Conservation (phyloP, 1,284 basidiomycete species). For the Cystobasidium pallidum region DNA sequence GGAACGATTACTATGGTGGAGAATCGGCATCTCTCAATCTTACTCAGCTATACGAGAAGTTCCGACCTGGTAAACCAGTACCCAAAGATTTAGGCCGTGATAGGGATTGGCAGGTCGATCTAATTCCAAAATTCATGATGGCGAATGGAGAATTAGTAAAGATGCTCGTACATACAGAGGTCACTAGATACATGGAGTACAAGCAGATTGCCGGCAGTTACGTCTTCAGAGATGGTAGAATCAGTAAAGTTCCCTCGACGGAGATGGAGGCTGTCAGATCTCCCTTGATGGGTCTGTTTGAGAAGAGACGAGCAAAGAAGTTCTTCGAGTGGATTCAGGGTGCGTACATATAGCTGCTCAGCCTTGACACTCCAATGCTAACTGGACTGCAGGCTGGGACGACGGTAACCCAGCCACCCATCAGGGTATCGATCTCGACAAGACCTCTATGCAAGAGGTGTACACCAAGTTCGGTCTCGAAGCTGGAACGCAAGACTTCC, state of each 20-base stretch:
- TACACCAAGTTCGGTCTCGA: slow-evolving; percentile 98
- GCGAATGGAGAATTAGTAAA: slow-evolving; percentile 96
- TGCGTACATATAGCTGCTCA: neutral
- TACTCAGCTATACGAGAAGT: slow-evolving; percentile 96
- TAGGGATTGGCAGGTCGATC: slow-evolving; percentile 92
- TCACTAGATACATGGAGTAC: slow-evolving; percentile 98
- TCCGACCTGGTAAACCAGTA: slow-evolving; percentile 64
- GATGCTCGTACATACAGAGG: slow-evolving; percentile 98
- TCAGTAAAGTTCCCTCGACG: slow-evolving; percentile 97
- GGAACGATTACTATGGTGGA: slow-evolving; percentile 98
- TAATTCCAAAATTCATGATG: slow-evolving; percentile 79
- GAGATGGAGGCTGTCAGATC: slow-evolving; percentile 96
- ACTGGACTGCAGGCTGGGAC: slow-evolving; percentile 67
- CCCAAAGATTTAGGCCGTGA: slow-evolving; percentile 80
- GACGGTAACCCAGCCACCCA: slow-evolving; percentile 93
- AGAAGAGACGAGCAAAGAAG: slow-evolving; percentile 97
- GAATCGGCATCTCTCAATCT: slow-evolving; percentile 97
- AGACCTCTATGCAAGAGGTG: slow-evolving; percentile 84
- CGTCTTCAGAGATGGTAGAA: slow-evolving; percentile 94
- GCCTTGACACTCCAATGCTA: neutral
- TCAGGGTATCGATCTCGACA: slow-evolving; percentile 87
- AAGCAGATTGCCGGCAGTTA: slow-evolving; percentile 99
- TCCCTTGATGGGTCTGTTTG: slow-evolving; percentile 96
- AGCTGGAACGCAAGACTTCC: slow-evolving; percentile 96
- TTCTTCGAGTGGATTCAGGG: slow-evolving; percentile 97